Conservation (phyloP, 2,329 filamentous ascomycete species). For the Botryotinia globosa region DNA sequence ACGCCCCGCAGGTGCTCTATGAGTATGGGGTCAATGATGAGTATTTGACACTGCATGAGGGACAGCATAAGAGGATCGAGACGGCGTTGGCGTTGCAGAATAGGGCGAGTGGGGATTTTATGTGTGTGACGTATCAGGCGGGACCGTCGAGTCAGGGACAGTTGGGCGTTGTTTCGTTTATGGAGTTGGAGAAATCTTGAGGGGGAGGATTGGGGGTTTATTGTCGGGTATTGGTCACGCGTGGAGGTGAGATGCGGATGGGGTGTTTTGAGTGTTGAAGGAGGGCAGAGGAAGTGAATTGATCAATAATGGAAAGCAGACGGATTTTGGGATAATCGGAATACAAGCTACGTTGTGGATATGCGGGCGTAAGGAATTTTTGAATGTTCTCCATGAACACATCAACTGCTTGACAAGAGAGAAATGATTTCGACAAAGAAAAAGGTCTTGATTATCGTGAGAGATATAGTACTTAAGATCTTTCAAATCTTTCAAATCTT, state of each 20-base stretch:
- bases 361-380: no score
- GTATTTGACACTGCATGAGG: neutral
- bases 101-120: neutral
- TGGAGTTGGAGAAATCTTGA: neutral
- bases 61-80: neutral
- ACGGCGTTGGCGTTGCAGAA: neutral
- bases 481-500: no score
- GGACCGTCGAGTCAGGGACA: neutral
- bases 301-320: neutral
- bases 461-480: no score
- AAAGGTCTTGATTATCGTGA: neutral
- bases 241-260: no score
- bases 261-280: neutral
- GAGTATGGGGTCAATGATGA: neutral
- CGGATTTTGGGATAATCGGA: neutral
- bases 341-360: neutral
- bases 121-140: neutral
- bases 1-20: neutral
- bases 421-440: neutral
- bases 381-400: neutral
- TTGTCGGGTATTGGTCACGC: no score
- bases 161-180: neutral
- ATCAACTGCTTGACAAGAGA: neutral
- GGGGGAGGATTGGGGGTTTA: fast-evolving
- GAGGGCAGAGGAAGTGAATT: no score